phyloP scores from a whole-genome alignment of 2,329 filamentous ascomycete species.

The Geosmithia putterillii region DNA sequence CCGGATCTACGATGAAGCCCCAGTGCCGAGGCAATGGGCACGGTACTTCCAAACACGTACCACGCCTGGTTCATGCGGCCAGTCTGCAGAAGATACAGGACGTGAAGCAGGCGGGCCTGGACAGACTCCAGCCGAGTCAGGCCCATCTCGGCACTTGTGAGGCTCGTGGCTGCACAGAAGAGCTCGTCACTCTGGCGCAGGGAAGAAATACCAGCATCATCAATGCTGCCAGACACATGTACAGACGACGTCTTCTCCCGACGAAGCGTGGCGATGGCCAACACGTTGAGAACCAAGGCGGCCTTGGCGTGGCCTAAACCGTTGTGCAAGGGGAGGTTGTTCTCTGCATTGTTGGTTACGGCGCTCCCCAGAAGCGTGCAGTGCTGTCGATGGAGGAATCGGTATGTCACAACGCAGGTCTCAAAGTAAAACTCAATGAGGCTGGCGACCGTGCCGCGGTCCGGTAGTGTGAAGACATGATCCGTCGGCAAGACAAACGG shows the following conservation, averaged over 20 bases:
- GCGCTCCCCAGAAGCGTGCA: slow-evolving; percentile 33
- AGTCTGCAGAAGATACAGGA: slow-evolving; percentile 10
- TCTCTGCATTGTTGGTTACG: slow-evolving; percentile 21
- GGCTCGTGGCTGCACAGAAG: slow-evolving; percentile 9
- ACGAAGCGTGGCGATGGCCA: slow-evolving; percentile 34
- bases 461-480: slow-evolving; percentile 7
- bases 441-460: slow-evolving; percentile 6
- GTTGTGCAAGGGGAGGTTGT: slow-evolving; percentile 20
- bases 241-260: slow-evolving; percentile 24
- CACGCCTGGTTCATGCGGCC: slow-evolving; percentile 11
- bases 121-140: slow-evolving; percentile 11
- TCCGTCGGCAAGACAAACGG: slow-evolving; percentile 10
- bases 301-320: slow-evolving; percentile 30
- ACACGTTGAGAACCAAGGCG: slow-evolving; percentile 31
- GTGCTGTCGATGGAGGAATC: slow-evolving; percentile 40
- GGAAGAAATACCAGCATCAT: not conserved
- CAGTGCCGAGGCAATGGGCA: slow-evolving; percentile 9
- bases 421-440: slow-evolving; percentile 39
- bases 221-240: too few relatives aligned
- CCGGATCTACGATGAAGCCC: slow-evolving; percentile 8
- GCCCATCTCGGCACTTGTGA: slow-evolving; percentile 12
- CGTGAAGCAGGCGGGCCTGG: slow-evolving; percentile 9
- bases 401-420: slow-evolving; percentile 44
- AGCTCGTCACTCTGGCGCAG: slow-evolving; percentile 11
- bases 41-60: slow-evolving; percentile 10